Base-by-base conservation (phyloP, 2,329 filamentous ascomycete genomes). In the Trichoderma aggressivum region DNA sequence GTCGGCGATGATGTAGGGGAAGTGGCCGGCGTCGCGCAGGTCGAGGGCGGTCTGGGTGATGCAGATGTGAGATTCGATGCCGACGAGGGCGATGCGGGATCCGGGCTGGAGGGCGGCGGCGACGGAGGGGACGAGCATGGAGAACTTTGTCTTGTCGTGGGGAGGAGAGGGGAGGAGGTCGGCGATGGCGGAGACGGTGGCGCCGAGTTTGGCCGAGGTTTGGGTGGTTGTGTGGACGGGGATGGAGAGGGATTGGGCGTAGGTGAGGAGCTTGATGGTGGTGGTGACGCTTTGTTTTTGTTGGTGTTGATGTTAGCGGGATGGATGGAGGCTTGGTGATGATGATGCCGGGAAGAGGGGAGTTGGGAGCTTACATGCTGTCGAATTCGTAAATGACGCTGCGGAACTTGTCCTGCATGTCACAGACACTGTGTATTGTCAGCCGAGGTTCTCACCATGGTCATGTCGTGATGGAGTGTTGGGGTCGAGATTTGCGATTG, bases 51-150 rank as follows among this genome's bases (percentile, higher is more conserved):
- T 98, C 86, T 98, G 95, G 72, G 93, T 94, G 34, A 98, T 90
- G 84, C 95, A 98, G 79, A 98, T 96, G 82, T 98, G 95, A 53
- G 89, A 89, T 82, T 98, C 95, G 79, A 98, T 97, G 47, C 95
- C 95, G 18, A 97, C 91, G 73, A 98, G 89, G 70, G 93, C 91
- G 67, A 94, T 87, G 76, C 91, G 87, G 26, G 88, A 82, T 1
- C 78, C 78, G 1, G 81, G 76, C 1, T 77, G 73, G 24, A 82
- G 75, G 59, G 76, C 39, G 73, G 75, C 74, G 30, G 85, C 82
- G 56, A 97, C 84, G 50, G 90, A 85, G 0, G 93, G 91, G 2
- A 92, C 89, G 79, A 89, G 87, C 94, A 98, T 98, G 78, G 90
- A 93, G 85, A 98, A 98, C 64, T 88, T 86, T 6, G 93, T 95